Conservation (phyloP, 306 rosid genomes). For the Medicago arabica region DNA sequence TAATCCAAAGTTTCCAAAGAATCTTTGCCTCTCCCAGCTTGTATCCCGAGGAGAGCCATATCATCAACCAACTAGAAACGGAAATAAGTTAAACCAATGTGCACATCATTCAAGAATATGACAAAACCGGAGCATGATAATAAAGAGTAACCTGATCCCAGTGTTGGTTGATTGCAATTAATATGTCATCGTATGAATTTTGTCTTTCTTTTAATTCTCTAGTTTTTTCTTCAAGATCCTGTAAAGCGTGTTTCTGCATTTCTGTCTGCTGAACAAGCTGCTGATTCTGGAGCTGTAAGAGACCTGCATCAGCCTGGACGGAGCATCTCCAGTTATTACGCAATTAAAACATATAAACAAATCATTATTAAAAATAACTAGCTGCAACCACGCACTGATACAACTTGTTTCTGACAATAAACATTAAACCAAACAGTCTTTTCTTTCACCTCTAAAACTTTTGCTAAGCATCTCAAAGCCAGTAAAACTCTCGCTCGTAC, state of each 20-base stretch:
- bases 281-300: constrained; percentile 84
- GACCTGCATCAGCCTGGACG: constrained; percentile 78
- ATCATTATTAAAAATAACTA: neutral
- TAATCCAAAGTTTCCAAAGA: constrained; percentile 53
- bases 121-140: constrained; percentile 31
- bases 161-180: constrained; percentile 69
- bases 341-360: constrained; percentile 26
- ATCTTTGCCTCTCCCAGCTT: constrained; percentile 69
- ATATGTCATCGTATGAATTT: constrained; percentile 70
- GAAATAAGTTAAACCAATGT: constrained; percentile 41
- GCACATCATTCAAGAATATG: constrained; percentile 27
- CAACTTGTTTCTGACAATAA: constrained; percentile 9
- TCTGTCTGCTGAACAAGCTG: constrained; percentile 82
- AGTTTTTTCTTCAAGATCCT: constrained; percentile 65
- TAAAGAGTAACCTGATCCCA: constrained; percentile 80
- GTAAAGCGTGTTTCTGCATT: constrained; percentile 71
- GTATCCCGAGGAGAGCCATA: constrained; percentile 77
- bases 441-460: constrained; percentile 10
- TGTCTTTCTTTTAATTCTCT: constrained; percentile 61
- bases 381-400: neutral
- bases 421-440: constrained; percentile 23
- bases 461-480: too few species aligned
- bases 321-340: constrained; percentile 31
- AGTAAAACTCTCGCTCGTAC: too few species aligned
- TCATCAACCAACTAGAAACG: constrained; percentile 78